phyloP scores from a whole-genome alignment of 106 monocot species.

The Dioscorea alata region DNA sequence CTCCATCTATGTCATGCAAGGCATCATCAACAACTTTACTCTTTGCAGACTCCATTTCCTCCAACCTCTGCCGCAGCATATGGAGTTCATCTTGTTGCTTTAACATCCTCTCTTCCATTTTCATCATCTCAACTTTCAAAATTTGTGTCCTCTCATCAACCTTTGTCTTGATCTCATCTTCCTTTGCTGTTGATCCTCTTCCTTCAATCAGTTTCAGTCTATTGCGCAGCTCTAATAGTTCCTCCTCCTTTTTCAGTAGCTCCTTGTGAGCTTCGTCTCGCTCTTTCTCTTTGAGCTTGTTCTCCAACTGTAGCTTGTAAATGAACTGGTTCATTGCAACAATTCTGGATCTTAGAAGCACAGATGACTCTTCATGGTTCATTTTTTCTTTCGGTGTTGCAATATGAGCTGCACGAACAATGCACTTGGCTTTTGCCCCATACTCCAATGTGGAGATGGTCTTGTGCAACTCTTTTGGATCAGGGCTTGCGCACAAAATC shows the following conservation, averaged over 20 bases:
- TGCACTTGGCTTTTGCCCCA: conserved; percentile 98
- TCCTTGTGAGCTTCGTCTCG: conserved; percentile 45
- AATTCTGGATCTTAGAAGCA: conserved; percentile 55
- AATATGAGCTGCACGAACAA: conserved; percentile 75
- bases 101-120: conserved; percentile 62
- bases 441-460: conserved; percentile 93
- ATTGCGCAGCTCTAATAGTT: conserved; percentile 29
- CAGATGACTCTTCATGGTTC: conserved; percentile 38
- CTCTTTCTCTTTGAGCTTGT: conserved; percentile 67
- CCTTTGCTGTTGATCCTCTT: conserved; percentile 20
- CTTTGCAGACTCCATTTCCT: conserved; percentile 33
- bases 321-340: conserved; percentile 95
- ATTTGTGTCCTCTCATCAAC: conserved; percentile 44
- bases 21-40: conserved; percentile 16
- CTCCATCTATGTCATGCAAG: conserved; percentile 21
- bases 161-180: conserved; percentile 50
- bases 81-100: conserved; percentile 62
- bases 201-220: conserved; percentile 46
- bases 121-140: conserved; percentile 39
- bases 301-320: conserved; percentile 74
- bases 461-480: conserved; percentile 86
- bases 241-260: conserved; percentile 60
- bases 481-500: conserved; percentile 97
- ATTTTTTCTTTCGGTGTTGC: conserved; percentile 51
- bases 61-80: conserved; percentile 29